Base-by-base conservation (phyloP, 306 rosid species). In the Begonia peltatifolia region DNA sequence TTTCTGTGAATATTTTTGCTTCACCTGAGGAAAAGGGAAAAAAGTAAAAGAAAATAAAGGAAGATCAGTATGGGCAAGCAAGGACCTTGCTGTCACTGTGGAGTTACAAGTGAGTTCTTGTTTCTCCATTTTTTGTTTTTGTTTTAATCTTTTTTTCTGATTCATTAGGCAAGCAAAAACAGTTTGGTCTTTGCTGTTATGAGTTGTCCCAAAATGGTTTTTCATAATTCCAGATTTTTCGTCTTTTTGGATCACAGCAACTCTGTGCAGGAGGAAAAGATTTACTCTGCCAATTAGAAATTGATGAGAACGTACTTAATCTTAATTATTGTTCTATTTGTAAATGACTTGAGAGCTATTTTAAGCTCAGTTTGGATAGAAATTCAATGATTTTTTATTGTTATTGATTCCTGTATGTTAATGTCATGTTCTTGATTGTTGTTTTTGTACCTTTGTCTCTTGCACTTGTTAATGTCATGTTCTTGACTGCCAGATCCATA, bases 51-150 rank as follows among this genome's bases (percentile, higher is more conserved):
- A 7, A 30, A 18, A 20, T 14, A 53, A 52, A 62, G 52, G 52
- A 53, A 62, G 70, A 71, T 69, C 76, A 72, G 63, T 59, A 92
- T 92, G 99, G 99, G 86, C 69, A 92, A 92, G 76, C 93, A 92
- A 65, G 99, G 99, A 38, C 99, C 99, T 76, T 92, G 99, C 89
- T 73, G 73, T 83, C 99, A 92, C 96, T 92, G 99, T 92, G 99
- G 96, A 81, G 99, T 86, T 79, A 81, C 99, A 77, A 92, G 99
- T 92, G 96, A 92, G 99, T 92, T 86, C 74, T 86, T 90, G 92
- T 83, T 79, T 83, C 89, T 71, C 94, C 94, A 59, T 14, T 62
- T 66, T 56, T 0, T 17, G 18, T 55, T 49, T 56, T 38, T 25
- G 35, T 60, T 49, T 61, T 35, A 38, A 7, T 35, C 54, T 16